Evolutionary conservation across 2,329 filamentous ascomycete genomes (phyloP), one percentile per base, ranked within the genome.

Genomic region (Microdochium nivale): DNA sequence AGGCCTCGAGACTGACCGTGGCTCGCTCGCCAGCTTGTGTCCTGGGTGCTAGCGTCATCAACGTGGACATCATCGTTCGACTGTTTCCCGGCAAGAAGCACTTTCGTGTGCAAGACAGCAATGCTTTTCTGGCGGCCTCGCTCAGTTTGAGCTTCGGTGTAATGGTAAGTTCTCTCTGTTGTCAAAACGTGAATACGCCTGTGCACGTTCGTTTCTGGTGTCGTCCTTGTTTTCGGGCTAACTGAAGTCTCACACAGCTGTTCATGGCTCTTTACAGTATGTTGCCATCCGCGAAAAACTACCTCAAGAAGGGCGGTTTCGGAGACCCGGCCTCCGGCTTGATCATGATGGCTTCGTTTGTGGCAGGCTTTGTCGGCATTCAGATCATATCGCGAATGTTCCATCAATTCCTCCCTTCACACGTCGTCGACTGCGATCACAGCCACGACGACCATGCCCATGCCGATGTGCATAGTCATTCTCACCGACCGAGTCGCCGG

Each of bases 71-170:
- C 37, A 62, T 95, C 51, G 75, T 95, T 49, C 84, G 84, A 52
- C 76, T 79, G 49, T 74, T 96, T 49, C 87, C 89, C 3, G 81
- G 86, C 50, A 83, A 86, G 68, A 81, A 77, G 60, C 77, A 84
- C 64, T 99, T 97, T 67, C 81, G 83, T 60, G 95, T 99, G 58
- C 83, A 95, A 64, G 87, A 95, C 56, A 96, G 88, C 70, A 92
- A 88, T 72, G 76, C 76, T 23, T 99, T 99, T 65, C 77, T 96
- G 3, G 91, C 91, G 1, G 83, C 84, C 23, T 96, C 92, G 0
- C 71, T 97, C 54, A 96, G 91, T 68, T 71, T 99, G 57, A 96
- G 90, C 66, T 96, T 96, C 59, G 92, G 94, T 44, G 91, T 97
- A 47, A 95, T 99, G 90, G 91, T 96, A 68, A 58, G 81, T 65